Evolutionary conservation across 257 asterid genomes (phyloP), one percentile per base, ranked within the genome.

Genomic region (Petunia axillaris): DNA sequence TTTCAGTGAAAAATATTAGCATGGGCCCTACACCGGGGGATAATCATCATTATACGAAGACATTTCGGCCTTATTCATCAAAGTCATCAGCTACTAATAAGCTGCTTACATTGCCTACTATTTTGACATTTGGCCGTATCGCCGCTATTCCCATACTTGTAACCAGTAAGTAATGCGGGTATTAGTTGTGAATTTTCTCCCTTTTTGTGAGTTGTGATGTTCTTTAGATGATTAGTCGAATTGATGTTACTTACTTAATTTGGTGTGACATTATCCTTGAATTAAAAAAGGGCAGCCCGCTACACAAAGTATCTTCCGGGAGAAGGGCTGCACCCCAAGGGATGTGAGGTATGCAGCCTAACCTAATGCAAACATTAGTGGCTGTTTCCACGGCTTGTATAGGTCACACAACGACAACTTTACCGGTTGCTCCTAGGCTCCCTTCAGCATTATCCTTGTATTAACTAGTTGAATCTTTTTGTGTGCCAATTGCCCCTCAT

Each of bases 101-200:
- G 83, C 80, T 94, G 80, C 95, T 96, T 85, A 96, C 98, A 1
- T 85, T 96, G 93, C 99, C 99, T 5, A 96, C 98, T 83, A 90
- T 94, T 81, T 84, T 96, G 84, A 96, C 98, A 37, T 87, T 94
- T 68, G 98, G 98, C 76, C 98, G 99, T 40, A 97, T 96, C 15
- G 96, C 91, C 11, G 93, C 98, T 53, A 87, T 94, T 13, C 98
- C 99, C 43, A 81, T 96, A 67, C 93, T 96, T 73, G 90, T 92
- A 44, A 76, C 85, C 87, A 89, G 99, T 96, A 90, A 35, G 97
- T 84, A 48, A 11, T 71, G 60, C 7, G 35, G 77, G 10, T 48
- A 35, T 4, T 52, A 6, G 63, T 13, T 11, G 78, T 71, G 63
- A 36, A 73, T 50, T 73, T 73, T 73, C 78, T 50, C 25, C 62